Evolutionary conservation across 2,329 filamentous ascomycete species (phyloP), one percentile per base, ranked within the genome.

Genomic region (Nemania serpens): DNA sequence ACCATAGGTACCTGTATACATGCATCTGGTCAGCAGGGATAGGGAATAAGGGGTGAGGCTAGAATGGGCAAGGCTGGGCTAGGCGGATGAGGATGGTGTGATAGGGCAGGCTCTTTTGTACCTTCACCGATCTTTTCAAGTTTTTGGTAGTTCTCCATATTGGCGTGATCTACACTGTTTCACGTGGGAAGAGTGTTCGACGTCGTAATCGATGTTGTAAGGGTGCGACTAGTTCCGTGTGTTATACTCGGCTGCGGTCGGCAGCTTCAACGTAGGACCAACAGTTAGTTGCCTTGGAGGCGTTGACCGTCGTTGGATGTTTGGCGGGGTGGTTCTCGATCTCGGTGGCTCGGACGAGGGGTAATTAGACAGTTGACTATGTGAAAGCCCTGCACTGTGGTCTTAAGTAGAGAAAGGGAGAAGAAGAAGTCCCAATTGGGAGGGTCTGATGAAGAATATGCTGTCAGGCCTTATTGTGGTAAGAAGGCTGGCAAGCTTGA

Each of bases 81-180:
- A 18, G 42, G 53, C n/a, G 18, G 37, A 15, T 18, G 5, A n/a
- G 6, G 15, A 13, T 22, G 20, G 29, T 12, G 41, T 48, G 61
- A 6, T 11, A 29, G 25, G 25, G 25, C 25, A 29, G 25, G 20
- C 5, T 10, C 12, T 43, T 43, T 6, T 53, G 48, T 80, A 95
- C 93, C 93, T 86, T 97, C 93, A 77, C 93, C 93, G 73, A 97
- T 93, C 83, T 97, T 97, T 81, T 97, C 93, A 73, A 97, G 85
- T 81, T 96, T 96, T 79, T 96, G 91, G 77, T 97, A 97, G 79
- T 96, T 96, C 78, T 97, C 92, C 93, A 97, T 96, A 68, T 47
- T 69, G 20, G 50, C 55, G 29, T 25, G 11, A 5, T 55, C 17
- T 46, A 39, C 18, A 43, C 2, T 18, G 34, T 4, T 54, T 25